These are phyloP conservation scores for Phytopythium montanum DNA, from an alignment of 352 stramenopile species.

Conservation along the genomic window DNA sequence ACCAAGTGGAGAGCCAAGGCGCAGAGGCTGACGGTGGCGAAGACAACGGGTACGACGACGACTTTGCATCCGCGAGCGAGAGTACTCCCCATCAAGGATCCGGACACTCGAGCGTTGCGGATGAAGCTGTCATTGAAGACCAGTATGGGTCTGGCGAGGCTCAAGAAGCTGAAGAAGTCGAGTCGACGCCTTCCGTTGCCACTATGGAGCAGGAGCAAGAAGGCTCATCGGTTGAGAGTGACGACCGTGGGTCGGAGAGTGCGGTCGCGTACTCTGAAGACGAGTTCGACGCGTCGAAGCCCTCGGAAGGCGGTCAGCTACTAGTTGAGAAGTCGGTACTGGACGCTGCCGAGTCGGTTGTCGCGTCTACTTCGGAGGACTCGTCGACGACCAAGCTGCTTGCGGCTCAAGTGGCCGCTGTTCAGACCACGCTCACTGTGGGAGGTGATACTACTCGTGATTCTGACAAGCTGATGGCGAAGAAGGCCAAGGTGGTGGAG, in stretches of 20 bases:
- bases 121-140: not conserved
- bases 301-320: slow-evolving; percentile 3
- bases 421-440: slow-evolving; percentile 7
- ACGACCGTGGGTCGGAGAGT: not conserved
- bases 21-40: not conserved
- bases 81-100: not conserved
- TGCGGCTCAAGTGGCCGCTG: slow-evolving; percentile 19
- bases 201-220: not conserved
- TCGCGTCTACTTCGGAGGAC: slow-evolving; percentile 36
- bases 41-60: slow-evolving; percentile 31
- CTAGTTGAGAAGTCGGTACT: not conserved
- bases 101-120: not conserved
- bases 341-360: not conserved
- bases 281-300: slow-evolving; percentile 14
- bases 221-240: not conserved
- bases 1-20: not conserved
- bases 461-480: slow-evolving; percentile 28
- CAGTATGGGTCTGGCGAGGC: slow-evolving; percentile 5
- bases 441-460: slow-evolving; percentile 1
- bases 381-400: slow-evolving; percentile 52
- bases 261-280: slow-evolving; percentile 17
- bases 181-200: not conserved
- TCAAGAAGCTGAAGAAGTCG: slow-evolving; percentile 1
- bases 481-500: slow-evolving; percentile 38
- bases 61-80: slow-evolving; percentile 34